Evolutionary conservation across 2,329 filamentous ascomycete genomes (phyloP).

Genomic region (Paraconiothyrium sp.): DNA sequence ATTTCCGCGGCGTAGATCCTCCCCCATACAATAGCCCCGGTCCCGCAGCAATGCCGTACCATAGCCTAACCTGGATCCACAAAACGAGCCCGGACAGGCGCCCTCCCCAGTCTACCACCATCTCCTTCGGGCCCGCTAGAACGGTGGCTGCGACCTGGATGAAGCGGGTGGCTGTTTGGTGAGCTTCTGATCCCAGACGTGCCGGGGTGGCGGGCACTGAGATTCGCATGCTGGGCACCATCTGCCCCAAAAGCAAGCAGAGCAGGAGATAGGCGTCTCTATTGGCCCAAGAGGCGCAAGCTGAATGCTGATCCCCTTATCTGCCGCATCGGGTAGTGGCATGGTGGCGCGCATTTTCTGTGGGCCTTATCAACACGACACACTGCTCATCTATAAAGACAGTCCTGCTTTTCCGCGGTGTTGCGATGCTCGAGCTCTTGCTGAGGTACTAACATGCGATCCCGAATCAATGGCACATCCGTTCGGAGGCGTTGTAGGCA

Average conservation of each 20-base stretch:
- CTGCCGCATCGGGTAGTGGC: slow-evolving; percentile 21
- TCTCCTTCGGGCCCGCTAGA: not conserved
- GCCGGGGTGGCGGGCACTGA: not conserved
- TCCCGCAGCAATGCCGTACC: slow-evolving; percentile 1
- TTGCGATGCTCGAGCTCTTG: not conserved
- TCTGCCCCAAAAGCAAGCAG: slow-evolving; percentile 12
- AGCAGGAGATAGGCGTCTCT: not conserved
- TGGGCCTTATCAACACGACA: slow-evolving; percentile 28
- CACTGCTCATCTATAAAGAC: slow-evolving; percentile 18
- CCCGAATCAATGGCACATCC: not conserved
- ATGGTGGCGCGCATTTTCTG: slow-evolving; percentile 16
- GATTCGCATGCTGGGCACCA: slow-evolving; percentile 1
- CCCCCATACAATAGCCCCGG: slow-evolving; percentile 19
- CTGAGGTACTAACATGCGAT: not conserved
- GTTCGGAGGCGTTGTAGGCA: not conserved
- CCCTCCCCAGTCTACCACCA: not conserved
- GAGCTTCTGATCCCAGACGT: slow-evolving; percentile 6
- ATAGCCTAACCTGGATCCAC: not conserved
- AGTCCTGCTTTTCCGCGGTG: slow-evolving; percentile 29
- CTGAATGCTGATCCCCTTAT: slow-evolving; percentile 28
- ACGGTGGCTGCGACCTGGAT: slow-evolving; percentile 18
- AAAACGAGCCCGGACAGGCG: not conserved
- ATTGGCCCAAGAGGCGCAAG: slow-evolving; percentile 16
- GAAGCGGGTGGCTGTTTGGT: slow-evolving; percentile 9
- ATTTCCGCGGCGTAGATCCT: slow-evolving; percentile 29